Conservation (phyloP, 1,139 yeast genomes). For the Yamadazyma mexicana region DNA sequence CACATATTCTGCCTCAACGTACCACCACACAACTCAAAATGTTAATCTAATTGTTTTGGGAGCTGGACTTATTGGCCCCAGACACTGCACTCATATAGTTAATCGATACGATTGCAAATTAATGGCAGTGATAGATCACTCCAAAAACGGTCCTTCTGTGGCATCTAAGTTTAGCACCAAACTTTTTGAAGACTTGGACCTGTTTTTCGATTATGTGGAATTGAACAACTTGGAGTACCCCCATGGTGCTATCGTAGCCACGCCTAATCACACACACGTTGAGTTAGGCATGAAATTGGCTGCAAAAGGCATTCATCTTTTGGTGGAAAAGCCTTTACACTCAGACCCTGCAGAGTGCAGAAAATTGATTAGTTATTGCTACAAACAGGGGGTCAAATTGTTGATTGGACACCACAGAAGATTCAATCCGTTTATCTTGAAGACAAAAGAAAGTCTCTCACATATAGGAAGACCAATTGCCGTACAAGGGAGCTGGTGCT, state of each 20-base stretch:
- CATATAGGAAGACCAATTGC: slow-evolving; percentile 36
- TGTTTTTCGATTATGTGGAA: slow-evolving; percentile 30
- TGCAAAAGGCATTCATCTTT: slow-evolving; percentile 30
- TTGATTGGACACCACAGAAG: slow-evolving; percentile 44
- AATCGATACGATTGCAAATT: slow-evolving; percentile 23
- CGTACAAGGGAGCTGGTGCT: slow-evolving; percentile 42
- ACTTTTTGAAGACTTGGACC: slow-evolving; percentile 29
- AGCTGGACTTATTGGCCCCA: slow-evolving; percentile 44
- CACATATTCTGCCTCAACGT: too few relatives aligned
- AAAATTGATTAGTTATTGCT: slow-evolving; percentile 27
- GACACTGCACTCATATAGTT: slow-evolving; percentile 38
- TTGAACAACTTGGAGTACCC: slow-evolving; percentile 22
- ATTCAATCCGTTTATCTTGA: slow-evolving; percentile 38
- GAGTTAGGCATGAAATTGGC: slow-evolving; percentile 35
- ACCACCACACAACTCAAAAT: background rate
- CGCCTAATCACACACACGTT: slow-evolving; percentile 43
- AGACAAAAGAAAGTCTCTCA: slow-evolving; percentile 30
- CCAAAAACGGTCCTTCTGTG: slow-evolving; percentile 37
- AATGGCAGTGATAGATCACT: slow-evolving; percentile 41
- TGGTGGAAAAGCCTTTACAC: slow-evolving; percentile 41
- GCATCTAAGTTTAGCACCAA: slow-evolving; percentile 30
- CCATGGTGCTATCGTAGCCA: slow-evolving; percentile 41
- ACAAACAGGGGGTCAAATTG: slow-evolving; percentile 23
- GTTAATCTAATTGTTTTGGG: slow-evolving; percentile 23
- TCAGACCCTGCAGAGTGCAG: slow-evolving; percentile 32